Conservation (phyloP, 2,329 filamentous ascomycete genomes). For the Aspergillus sp. region DNA sequence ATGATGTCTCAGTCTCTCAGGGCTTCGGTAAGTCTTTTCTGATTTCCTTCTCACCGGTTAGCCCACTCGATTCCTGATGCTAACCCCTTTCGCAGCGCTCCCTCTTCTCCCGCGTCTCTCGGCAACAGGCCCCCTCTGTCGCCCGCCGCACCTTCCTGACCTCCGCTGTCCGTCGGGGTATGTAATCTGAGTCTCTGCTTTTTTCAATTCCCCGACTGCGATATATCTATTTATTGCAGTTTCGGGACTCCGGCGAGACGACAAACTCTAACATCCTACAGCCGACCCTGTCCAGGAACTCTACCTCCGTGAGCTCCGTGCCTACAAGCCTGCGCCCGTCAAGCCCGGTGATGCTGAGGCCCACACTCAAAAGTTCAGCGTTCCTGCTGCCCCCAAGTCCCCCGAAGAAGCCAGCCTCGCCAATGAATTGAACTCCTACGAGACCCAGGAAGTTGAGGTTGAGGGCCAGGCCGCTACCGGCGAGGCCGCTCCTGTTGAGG, state of each 20-base stretch:
- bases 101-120: slow-evolving; percentile 60
- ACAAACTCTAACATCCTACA: slow-evolving; percentile 43
- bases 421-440: slow-evolving; percentile 89
- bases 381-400: slow-evolving; percentile 78
- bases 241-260: neutral
- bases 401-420: slow-evolving; percentile 94
- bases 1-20: slow-evolving; percentile 64
- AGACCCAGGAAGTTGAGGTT: slow-evolving; percentile 89
- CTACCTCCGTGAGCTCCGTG: slow-evolving; percentile 93
- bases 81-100: slow-evolving; percentile 51
- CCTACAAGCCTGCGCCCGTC: slow-evolving; percentile 82
- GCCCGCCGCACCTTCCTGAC: slow-evolving; percentile 64
- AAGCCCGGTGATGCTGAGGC: slow-evolving; percentile 87
- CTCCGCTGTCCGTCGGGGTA: slow-evolving; percentile 63
- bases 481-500: slow-evolving; percentile 60
- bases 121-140: slow-evolving; percentile 55
- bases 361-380: slow-evolving; percentile 82
- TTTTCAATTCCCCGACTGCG: slow-evolving; percentile 23
- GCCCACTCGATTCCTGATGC: neutral
- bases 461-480: slow-evolving; percentile 74
- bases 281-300: slow-evolving; percentile 97
- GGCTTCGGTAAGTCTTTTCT: slow-evolving; percentile 53
- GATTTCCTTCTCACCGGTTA: neutral
- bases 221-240: neutral
- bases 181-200: slow-evolving; percentile 28